Evolutionary conservation across 2,329 filamentous ascomycete genomes (phyloP).

Genomic region (Penicillium sumatraense): DNA sequence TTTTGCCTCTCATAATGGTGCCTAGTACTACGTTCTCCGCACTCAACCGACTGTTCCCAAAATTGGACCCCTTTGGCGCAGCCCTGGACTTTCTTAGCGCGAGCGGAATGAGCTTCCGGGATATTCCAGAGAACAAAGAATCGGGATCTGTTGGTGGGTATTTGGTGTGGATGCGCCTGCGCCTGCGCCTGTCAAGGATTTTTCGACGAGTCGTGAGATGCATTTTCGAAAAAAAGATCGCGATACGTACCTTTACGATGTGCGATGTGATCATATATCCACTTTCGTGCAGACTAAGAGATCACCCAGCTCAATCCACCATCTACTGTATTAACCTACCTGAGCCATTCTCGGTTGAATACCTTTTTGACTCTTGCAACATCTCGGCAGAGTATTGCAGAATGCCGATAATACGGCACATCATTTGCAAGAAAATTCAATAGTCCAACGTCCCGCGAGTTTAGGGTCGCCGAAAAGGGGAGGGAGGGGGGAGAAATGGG

Average conservation of each 20-base stretch:
- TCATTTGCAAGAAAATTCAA: constrained; percentile 13
- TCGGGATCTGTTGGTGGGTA: constrained; percentile 16
- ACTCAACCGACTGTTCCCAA: neutral
- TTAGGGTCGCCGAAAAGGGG: constrained; percentile 8
- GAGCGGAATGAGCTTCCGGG: constrained; percentile 14
- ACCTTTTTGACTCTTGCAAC: neutral
- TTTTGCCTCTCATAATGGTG: neutral
- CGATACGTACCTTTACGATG: too few relatives aligned
- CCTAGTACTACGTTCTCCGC: neutral
- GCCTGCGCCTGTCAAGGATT: constrained; percentile 6
- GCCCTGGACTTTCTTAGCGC: constrained; percentile 1
- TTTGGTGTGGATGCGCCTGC: neutral
- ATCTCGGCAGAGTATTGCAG: neutral
- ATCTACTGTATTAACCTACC: neutral
- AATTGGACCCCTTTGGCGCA: constrained; percentile 5
- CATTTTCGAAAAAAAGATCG: constrained; percentile 13
- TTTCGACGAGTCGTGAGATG: constrained; percentile 1
- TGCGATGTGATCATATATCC: constrained; percentile 14
- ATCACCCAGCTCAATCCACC: neutral
- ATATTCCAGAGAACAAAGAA: constrained; percentile 18
- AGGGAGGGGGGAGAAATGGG: neutral
- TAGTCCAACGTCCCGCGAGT: constrained; percentile 17
- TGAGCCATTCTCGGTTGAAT: neutral
- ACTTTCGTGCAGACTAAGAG: neutral
- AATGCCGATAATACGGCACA: constrained; percentile 1